Evolutionary conservation across 768 basidiomycete genomes (phyloP).

Genomic region (Trametes cingulata): DNA sequence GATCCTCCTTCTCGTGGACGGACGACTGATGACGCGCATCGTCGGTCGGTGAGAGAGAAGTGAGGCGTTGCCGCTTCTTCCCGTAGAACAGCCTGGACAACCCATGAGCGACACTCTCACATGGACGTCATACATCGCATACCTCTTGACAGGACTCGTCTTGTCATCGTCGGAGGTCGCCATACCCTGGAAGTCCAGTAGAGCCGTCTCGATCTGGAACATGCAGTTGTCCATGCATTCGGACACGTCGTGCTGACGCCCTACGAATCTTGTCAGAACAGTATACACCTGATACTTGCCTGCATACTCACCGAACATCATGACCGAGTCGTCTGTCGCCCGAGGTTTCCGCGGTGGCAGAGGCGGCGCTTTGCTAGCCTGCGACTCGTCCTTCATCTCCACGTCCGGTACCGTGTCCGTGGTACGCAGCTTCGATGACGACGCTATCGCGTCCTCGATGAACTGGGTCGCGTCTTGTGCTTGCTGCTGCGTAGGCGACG

Average conservation of each 20-base stretch:
- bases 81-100: conserved; percentile 79
- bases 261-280: conserved; percentile 39
- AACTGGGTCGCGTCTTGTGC: conserved; percentile 5
- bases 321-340: conserved; percentile 66
- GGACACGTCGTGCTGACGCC: conserved; percentile 95
- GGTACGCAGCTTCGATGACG: conserved; percentile 25
- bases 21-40: conserved; percentile 48
- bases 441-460: conserved; percentile 17
- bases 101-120: background rate
- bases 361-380: conserved; percentile 48
- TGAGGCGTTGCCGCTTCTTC: conserved; percentile 67
- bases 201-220: conserved; percentile 95
- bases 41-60: conserved; percentile 35
- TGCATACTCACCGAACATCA: conserved; percentile 77
- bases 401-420: conserved; percentile 29
- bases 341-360: conserved; percentile 56
- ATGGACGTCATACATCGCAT: background rate
- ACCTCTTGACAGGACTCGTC: conserved; percentile 85
- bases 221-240: conserved; percentile 99
- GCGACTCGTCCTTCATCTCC: conserved; percentile 32
- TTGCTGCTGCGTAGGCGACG: conserved; percentile 37
- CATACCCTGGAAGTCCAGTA: conserved; percentile 69
- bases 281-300: conserved; percentile 12
- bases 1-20: conserved; percentile 83
- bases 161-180: conserved; percentile 52